Conservation (phyloP, 2,329 filamentous ascomycete genomes). For the Knoxdaviesia proteae region DNA sequence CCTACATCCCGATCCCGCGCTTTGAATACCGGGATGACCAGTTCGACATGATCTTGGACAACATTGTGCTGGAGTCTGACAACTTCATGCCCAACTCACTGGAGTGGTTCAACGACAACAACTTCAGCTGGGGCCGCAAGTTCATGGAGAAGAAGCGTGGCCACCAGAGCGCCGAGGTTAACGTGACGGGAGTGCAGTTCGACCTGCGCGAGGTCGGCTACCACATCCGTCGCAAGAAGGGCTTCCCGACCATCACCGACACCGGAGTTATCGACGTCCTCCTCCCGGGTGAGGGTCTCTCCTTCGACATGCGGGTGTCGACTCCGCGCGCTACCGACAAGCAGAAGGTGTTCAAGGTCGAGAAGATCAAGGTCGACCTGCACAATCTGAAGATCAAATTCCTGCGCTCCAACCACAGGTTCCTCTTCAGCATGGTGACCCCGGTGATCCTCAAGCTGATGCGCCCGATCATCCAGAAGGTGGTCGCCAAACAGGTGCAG, state of each 20-base stretch:
- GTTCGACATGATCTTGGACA: conserved; percentile 81
- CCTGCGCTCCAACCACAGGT: conserved; percentile 87
- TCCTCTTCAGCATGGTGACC: conserved; percentile 73
- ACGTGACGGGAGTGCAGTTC: conserved; percentile 78
- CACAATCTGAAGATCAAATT: conserved; percentile 73
- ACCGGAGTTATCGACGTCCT: conserved; percentile 76
- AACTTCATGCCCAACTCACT: conserved; percentile 88
- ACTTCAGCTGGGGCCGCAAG: conserved; percentile 89
- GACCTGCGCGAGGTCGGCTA: conserved; percentile 81
- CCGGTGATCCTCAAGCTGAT: conserved; percentile 68
- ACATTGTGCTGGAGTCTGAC: conserved; percentile 85
- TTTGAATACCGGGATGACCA: conserved; percentile 78
- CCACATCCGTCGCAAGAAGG: conserved; percentile 86
- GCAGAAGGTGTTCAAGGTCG: conserved; percentile 83
- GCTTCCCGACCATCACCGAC: conserved; percentile 75
- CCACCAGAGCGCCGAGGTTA: conserved; percentile 62
- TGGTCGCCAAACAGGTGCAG: conserved; percentile 73
- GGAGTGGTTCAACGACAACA: conserved; percentile 80
- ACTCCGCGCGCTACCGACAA: conserved; percentile 55
- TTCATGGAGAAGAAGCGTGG: conserved; percentile 59
- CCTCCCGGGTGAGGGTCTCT: conserved; percentile 70
- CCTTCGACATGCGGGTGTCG: conserved; percentile 78
- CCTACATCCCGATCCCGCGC: conserved; percentile 80
- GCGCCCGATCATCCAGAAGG: conserved; percentile 68
- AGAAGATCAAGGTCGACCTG: conserved; percentile 69